These are phyloP conservation scores for Aspergillus chevalieri DNA, from an alignment of 2,329 filamentous ascomycete genomes.

Conservation along the genomic window DNA sequence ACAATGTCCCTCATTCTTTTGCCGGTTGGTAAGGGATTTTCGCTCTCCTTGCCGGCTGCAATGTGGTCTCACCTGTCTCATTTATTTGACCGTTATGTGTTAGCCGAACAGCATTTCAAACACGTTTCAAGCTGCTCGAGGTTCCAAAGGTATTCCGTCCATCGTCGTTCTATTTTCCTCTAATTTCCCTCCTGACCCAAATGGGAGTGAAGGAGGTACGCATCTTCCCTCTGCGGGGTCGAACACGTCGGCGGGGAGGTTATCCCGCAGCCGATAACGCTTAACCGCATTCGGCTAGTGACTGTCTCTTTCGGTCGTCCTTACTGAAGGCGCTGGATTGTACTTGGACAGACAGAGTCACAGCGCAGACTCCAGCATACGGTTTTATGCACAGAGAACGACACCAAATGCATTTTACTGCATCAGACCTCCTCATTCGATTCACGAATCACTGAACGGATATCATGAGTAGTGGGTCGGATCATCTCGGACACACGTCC, in stretches of 20 bases:
- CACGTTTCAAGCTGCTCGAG: background rate
- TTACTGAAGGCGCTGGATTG: background rate
- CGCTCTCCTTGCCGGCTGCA: conserved; percentile 3
- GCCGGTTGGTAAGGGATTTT: background rate
- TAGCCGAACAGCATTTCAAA: background rate
- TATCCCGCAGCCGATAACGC: background rate
- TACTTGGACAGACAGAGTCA: background rate
- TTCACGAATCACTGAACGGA: background rate
- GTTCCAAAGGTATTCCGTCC: background rate
- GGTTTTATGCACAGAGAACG: no score
- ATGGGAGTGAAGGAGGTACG: no score
- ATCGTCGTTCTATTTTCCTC: background rate
- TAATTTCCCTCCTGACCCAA: background rate
- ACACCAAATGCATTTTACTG: background rate
- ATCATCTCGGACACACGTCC: background rate
- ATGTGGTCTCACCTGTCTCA: background rate
- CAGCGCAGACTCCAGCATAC: no score
- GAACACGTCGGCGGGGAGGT: background rate
- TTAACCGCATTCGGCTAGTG: background rate
- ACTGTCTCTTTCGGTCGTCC: background rate
- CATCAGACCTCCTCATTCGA: background rate
- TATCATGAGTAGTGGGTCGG: background rate
- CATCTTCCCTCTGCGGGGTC: background rate
- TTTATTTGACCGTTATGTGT: background rate
- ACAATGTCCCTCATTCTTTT: background rate